A percentile compares a stretch with the other conserved stretches of the same genome.
Conservation (phyloP, 345 rosid genomes). For the Orychophragmus violaceus region DNA sequence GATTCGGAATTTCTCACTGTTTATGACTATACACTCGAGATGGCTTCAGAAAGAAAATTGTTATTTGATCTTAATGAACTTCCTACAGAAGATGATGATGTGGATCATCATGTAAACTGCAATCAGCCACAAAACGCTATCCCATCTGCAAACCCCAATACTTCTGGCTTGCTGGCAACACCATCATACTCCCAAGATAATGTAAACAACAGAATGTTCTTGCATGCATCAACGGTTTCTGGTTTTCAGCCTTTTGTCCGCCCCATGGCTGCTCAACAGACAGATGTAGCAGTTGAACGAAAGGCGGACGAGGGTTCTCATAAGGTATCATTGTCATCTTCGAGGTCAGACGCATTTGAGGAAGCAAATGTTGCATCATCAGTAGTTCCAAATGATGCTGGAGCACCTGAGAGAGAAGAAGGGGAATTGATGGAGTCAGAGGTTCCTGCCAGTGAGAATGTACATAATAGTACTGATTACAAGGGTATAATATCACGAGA, state of each 20-base stretch:
- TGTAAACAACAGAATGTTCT: slow-evolving; percentile 54
- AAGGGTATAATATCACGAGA: too few species aligned
- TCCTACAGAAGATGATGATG: slow-evolving; percentile 61
- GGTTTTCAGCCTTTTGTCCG: slow-evolving; percentile 95
- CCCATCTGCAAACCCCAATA: slow-evolving; percentile 39
- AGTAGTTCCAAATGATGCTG: slow-evolving; percentile 30
- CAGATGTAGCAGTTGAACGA: slow-evolving; percentile 36
- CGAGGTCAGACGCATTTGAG: too few species aligned
- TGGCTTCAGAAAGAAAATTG: slow-evolving; percentile 82
- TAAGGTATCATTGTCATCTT: too few species aligned
- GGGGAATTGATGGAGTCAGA: slow-evolving; percentile 92
- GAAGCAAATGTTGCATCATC: slow-evolving; percentile 32
- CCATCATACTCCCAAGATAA: slow-evolving; percentile 44
- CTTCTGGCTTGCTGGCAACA: slow-evolving; percentile 45
- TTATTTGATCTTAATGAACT: slow-evolving; percentile 99
- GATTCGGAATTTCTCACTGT: slow-evolving; percentile 29
- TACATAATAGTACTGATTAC: slow-evolving; percentile 2
- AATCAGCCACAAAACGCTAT: slow-evolving; percentile 54
- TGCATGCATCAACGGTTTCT: slow-evolving; percentile 67
- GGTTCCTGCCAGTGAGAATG: slow-evolving; percentile 27
- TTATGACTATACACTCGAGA: slow-evolving; percentile 74
- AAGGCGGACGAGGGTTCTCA: neutral
- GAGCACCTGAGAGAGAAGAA: slow-evolving; percentile 77
- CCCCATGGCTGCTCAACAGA: slow-evolving; percentile 26
- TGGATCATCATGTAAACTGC: slow-evolving; percentile 38